Base-by-base conservation (phyloP, 208 protist species). In the Trypanosoma theileri region DNA sequence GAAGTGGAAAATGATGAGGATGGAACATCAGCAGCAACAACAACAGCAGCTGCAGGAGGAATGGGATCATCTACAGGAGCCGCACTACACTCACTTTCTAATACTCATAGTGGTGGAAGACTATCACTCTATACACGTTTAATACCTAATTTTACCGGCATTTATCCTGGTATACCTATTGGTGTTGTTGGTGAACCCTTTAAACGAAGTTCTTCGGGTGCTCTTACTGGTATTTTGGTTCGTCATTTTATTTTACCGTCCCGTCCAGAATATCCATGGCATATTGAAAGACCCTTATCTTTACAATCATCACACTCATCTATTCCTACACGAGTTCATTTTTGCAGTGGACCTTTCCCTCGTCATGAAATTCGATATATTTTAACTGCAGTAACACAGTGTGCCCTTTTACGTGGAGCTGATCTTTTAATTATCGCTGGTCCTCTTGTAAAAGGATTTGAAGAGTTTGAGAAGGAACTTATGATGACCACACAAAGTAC, bases 341-440 rank as follows among this genome's bases (percentile, higher is more conserved):
- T 94, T 66, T 93, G 87, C 70, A 90, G 85, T 65, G 91, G 91
- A 17, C 91, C 91, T 3, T 94, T 94, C 60, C 91, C 91, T 17
- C 72, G 86, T 12, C 81, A 74, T 17, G 86, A 93, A 40, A 71
- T 92, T 16, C 26, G 24, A 1, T 72, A 61, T 0, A 66, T 96
- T 51, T 82, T 93, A 59, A 71, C 64, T 40, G 55, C 73, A 16
- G 82, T 93, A 14, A 82, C 82, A 13, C 46, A 21, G 4, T 79
- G 86, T 52, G 87, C 91, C 4, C 73, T 93, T 57, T 71, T 75
- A 61, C 87, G 91, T 24, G 86, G 81, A 16, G 91, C 91, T 1
- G 77, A 92, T 60, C 44, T 96, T 16, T 75, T 96, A 7, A 85
- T 96, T 58, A 86, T 96, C 63, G 91, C 86, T 22, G 91, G 91